Evolutionary conservation across 192 early-diverging fungal species (phyloP).

Genomic region (Coemansia sp.): DNA sequence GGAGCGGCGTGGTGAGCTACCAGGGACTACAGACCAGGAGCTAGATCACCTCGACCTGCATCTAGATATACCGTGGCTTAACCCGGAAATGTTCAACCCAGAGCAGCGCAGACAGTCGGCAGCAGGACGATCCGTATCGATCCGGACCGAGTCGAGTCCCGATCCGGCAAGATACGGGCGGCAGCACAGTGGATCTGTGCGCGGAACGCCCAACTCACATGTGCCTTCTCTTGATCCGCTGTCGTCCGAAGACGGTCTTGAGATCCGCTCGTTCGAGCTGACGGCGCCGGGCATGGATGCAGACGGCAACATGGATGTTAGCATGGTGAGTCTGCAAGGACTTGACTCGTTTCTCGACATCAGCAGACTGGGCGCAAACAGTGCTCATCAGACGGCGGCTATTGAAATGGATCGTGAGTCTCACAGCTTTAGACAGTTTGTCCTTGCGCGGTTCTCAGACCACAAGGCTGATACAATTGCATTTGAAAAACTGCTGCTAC

Average conservation of each 20-base stretch:
- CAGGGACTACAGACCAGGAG: background rate
- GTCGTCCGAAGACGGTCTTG: slow-evolving; percentile 30
- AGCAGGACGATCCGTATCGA: slow-evolving; percentile 8
- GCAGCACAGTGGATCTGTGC: slow-evolving; percentile 5
- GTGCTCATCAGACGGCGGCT: background rate
- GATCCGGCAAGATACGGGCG: background rate
- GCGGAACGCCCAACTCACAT: slow-evolving; percentile 19
- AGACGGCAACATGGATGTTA: background rate
- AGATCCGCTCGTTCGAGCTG: slow-evolving; percentile 37
- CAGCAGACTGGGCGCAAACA: slow-evolving; percentile 1
- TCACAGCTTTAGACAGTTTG: slow-evolving; percentile 27
- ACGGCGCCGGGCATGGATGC: slow-evolving; percentile 12
- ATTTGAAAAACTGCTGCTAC: slow-evolving; percentile 23
- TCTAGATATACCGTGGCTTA: slow-evolving; percentile 47
- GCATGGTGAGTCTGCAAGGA: slow-evolving; percentile 12
- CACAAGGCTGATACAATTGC: background rate
- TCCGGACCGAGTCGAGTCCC: slow-evolving; percentile 26
- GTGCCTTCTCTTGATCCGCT: slow-evolving; percentile 29
- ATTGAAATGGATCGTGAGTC: slow-evolving; percentile 20
- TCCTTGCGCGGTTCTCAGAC: slow-evolving; percentile 14
- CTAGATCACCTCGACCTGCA: slow-evolving; percentile 9
- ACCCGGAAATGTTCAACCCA: slow-evolving; percentile 10
- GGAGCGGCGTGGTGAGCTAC: slow-evolving; percentile 11
- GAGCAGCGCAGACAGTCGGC: slow-evolving; percentile 1
- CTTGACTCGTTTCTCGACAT: slow-evolving; percentile 39